Conservation (phyloP, 768 basidiomycete genomes). For the Ramaria sp. region DNA sequence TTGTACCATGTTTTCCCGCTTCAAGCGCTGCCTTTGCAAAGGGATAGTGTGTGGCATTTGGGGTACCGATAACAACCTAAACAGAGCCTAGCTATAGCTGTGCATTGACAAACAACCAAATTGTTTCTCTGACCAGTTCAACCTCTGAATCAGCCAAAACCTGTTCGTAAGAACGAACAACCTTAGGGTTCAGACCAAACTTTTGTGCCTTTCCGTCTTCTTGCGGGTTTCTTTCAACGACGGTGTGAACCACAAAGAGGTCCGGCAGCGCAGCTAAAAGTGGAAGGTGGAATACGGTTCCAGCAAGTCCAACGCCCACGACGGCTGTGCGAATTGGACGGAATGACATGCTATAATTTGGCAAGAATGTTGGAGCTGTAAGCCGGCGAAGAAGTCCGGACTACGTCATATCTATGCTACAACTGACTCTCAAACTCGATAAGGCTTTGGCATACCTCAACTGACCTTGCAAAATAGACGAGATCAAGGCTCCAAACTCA, state of each 20-base stretch:
- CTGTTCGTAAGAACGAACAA: conserved; percentile 48
- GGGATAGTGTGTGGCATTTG: conserved; percentile 61
- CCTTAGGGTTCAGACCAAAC: conserved; percentile 44
- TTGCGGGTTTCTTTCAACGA: conserved; percentile 61
- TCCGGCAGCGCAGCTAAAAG: conserved; percentile 65
- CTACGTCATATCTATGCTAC: conserved; percentile 2
- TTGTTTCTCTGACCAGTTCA: conserved; percentile 34
- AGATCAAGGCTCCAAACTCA: background rate
- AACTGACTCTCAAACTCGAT: background rate
- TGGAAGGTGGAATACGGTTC: conserved; percentile 71
- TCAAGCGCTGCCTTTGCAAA: conserved; percentile 52
- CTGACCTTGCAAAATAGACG: background rate
- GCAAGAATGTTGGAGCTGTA: background rate
- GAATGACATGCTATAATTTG: conserved; percentile 9
- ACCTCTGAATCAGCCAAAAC: conserved; percentile 53
- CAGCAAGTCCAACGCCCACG: conserved; percentile 66
- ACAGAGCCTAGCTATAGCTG: background rate
- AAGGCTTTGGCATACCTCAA: too few species aligned
- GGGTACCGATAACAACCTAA: conserved; percentile 45
- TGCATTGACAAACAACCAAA: background rate
- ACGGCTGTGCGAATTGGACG: conserved; percentile 59
- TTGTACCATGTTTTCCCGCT: conserved; percentile 63
- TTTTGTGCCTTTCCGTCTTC: conserved; percentile 55
- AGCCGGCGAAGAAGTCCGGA: background rate
- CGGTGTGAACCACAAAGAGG: conserved; percentile 59